These are phyloP conservation scores for Coemansia interrupta DNA, from an alignment of 192 early-diverging fungal species.

Conservation along the genomic window DNA sequence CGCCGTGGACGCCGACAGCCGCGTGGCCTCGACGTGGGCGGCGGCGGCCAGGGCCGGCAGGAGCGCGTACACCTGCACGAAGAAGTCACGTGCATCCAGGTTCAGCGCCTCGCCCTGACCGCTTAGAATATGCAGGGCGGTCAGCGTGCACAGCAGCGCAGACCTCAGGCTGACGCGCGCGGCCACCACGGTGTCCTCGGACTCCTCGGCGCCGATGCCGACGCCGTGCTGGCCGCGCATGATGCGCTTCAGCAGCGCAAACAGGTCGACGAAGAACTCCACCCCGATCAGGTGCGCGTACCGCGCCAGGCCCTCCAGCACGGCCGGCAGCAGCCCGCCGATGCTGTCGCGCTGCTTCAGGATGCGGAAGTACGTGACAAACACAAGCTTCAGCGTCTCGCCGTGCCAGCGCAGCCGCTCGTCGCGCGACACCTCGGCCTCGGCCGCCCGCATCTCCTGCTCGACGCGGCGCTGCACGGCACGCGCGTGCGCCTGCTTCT, in stretches of 20 bases:
- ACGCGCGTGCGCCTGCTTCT: slow-evolving; percentile 67
- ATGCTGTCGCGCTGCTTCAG: slow-evolving; percentile 80
- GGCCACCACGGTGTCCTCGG: slow-evolving; percentile 21
- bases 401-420: slow-evolving; percentile 81
- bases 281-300: slow-evolving; percentile 96
- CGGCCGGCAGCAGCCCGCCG: slow-evolving; percentile 57
- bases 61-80: slow-evolving; percentile 76
- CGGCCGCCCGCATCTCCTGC: slow-evolving; percentile 74
- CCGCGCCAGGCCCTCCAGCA: slow-evolving; percentile 61
- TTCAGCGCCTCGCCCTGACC: slow-evolving; percentile 92
- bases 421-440: slow-evolving; percentile 80
- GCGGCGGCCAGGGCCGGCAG: slow-evolving; percentile 67
- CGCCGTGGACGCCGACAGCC: slow-evolving; percentile 39
- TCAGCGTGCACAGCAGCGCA: slow-evolving; percentile 83
- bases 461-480: slow-evolving; percentile 48
- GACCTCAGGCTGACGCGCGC: slow-evolving; percentile 58
- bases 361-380: slow-evolving; percentile 92
- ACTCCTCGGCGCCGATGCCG: slow-evolving; percentile 36
- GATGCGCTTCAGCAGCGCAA: slow-evolving; percentile 79
- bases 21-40: slow-evolving; percentile 62
- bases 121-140: slow-evolving; percentile 81
- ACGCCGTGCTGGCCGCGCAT: slow-evolving; percentile 63
- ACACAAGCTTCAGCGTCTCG: slow-evolving; percentile 91
- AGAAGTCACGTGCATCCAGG: slow-evolving; percentile 90
- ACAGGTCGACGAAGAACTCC: slow-evolving; percentile 90